A percentile compares a stretch with the other conserved stretches of the same genome.
phyloP scores from a whole-genome alignment of 1,284 basidiomycete species.

The Rhodotorula sp. region DNA sequence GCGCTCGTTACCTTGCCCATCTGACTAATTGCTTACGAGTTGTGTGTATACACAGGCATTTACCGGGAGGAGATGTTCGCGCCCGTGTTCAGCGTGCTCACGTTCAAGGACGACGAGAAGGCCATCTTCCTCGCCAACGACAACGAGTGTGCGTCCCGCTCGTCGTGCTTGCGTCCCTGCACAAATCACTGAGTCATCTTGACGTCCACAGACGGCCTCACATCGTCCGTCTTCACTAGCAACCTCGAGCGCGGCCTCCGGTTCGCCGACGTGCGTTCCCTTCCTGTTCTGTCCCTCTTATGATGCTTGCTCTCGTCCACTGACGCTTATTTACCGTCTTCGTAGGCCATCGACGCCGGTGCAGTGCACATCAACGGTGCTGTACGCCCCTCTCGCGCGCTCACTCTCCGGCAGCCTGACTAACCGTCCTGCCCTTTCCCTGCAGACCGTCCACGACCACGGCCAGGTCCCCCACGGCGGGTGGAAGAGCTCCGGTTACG shows the following conservation, averaged over 20 bases:
- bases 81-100: slow-evolving; percentile 55
- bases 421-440: neutral
- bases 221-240: slow-evolving; percentile 45
- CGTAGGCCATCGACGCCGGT: slow-evolving; percentile 45
- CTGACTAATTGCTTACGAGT: too few relatives aligned
- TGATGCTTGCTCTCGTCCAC: too few relatives aligned
- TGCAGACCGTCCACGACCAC: slow-evolving; percentile 29
- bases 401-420: neutral
- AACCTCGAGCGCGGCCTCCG: slow-evolving; percentile 13
- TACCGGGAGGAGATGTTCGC: slow-evolving; percentile 61
- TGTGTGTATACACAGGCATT: slow-evolving; percentile 15
- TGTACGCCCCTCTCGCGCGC: neutral
- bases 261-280: neutral
- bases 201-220: slow-evolving; percentile 40
- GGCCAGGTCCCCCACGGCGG: slow-evolving; percentile 43
- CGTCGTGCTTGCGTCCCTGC: too few relatives aligned
- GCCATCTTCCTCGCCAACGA: slow-evolving; percentile 49
- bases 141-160: slow-evolving; percentile 26
- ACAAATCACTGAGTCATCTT: neutral
- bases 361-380: slow-evolving; percentile 48
- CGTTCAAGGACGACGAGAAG: slow-evolving; percentile 42
- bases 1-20: slow-evolving; percentile 45
- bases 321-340: too few relatives aligned
- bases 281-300: too few relatives aligned
- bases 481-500: slow-evolving; percentile 40